Evolutionary conservation across 2,329 filamentous ascomycete species (phyloP).

Genomic region (Sclerotinia nivalis): DNA sequence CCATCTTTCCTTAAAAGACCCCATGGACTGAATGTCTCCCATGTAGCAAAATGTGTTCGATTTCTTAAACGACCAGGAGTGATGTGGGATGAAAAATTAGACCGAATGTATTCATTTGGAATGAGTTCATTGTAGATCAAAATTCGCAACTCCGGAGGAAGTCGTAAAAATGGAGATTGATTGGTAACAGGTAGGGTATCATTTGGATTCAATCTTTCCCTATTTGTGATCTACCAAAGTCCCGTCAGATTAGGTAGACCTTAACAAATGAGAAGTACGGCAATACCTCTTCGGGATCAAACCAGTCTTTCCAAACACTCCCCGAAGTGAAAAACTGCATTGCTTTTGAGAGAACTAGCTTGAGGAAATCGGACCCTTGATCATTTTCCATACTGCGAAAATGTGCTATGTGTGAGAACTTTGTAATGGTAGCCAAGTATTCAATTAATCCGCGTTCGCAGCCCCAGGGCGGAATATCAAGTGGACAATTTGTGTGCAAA

Average conservation of each 20-base stretch:
- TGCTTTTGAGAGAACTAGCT: background rate
- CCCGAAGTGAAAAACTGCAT: background rate
- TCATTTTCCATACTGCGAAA: background rate
- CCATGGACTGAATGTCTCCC: no score
- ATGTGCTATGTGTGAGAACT: background rate
- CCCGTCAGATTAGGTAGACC: no score
- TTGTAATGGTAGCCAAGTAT: background rate
- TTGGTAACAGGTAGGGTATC: background rate
- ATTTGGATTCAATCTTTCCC: background rate
- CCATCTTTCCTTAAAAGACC: background rate
- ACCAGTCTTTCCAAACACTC: background rate
- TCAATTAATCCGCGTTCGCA: background rate
- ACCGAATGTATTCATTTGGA: background rate
- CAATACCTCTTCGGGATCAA: no score
- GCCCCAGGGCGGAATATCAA: background rate
- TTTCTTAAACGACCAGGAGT: background rate
- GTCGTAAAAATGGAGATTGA: background rate
- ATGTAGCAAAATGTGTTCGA: no score
- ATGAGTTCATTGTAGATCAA: background rate
- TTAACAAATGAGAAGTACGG: no score
- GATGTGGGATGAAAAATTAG: background rate
- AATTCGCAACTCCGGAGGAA: background rate
- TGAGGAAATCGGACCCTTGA: background rate
- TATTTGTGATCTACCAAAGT: no score
- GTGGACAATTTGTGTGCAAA: background rate